Percentiles rank a stretch among this genome's conserved stretches.
phyloP scores from a whole-genome alignment of 2,329 filamentous ascomycete genomes.

The Claviceps maximensis region DNA sequence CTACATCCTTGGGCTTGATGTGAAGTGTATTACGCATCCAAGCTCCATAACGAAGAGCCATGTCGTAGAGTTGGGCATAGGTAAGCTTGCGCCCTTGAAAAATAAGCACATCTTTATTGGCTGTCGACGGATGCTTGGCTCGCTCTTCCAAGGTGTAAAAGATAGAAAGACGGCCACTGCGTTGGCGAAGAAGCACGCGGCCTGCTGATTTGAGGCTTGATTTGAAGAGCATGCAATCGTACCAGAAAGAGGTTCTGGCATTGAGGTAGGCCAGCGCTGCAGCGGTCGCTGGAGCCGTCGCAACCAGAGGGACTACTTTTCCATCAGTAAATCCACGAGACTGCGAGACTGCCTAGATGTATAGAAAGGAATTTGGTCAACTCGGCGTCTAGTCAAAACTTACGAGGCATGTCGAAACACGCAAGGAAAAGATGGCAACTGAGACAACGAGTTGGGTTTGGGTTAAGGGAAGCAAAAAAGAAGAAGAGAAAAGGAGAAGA shows the following conservation, averaged over 20 bases:
- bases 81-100: slow-evolving; percentile 59
- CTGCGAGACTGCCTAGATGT: not conserved
- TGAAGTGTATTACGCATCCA: slow-evolving; percentile 56
- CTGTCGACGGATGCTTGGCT: slow-evolving; percentile 38
- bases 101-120: slow-evolving; percentile 47
- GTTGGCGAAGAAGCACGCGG: slow-evolving; percentile 33
- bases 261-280: slow-evolving; percentile 68
- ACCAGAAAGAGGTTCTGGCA: slow-evolving; percentile 51
- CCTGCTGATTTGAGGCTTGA: slow-evolving; percentile 34
- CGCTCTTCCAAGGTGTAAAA: slow-evolving; percentile 65
- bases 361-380: not conserved
- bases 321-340: not conserved
- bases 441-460: no score
- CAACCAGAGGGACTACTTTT: slow-evolving; percentile 33
- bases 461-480: not conserved
- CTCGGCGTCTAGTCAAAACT: not conserved
- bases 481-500: not conserved
- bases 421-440: not conserved
- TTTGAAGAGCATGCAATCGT: slow-evolving; percentile 51
- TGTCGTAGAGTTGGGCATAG: slow-evolving; percentile 63
- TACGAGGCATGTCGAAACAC: not conserved
- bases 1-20: slow-evolving; percentile 58
- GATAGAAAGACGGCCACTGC: slow-evolving; percentile 48
- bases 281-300: slow-evolving; percentile 47
- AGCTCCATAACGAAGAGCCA: slow-evolving; percentile 55